Conservation (phyloP, 805 yeast species). For the Candida schatavii region DNA sequence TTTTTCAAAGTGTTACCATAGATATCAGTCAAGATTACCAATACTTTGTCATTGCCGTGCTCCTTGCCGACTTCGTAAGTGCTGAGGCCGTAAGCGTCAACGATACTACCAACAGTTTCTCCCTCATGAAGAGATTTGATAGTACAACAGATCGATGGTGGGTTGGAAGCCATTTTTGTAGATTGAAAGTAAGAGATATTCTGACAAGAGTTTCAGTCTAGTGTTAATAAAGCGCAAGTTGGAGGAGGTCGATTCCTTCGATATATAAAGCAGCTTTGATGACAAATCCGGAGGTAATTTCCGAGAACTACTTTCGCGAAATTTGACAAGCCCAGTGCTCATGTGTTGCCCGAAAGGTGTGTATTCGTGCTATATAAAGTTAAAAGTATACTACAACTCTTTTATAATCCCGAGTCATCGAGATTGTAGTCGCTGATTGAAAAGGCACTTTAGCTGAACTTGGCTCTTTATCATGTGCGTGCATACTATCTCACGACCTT, state of each 20-base stretch:
- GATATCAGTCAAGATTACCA: constrained; percentile 69
- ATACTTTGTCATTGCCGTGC: constrained; percentile 38
- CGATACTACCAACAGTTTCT: constrained; percentile 41
- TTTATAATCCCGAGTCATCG: no score
- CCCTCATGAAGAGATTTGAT: constrained; percentile 48
- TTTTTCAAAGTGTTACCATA: constrained; percentile 62
- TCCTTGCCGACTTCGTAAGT: constrained; percentile 30
- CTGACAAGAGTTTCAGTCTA: background rate
- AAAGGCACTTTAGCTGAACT: no score
- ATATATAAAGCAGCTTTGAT: background rate
- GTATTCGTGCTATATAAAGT: no score
- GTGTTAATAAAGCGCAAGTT: background rate
- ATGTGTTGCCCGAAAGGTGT: no score
- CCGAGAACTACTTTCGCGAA: background rate
- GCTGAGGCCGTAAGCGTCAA: constrained; percentile 40
- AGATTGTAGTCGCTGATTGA: no score
- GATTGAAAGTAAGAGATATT: background rate
- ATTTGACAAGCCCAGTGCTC: background rate
- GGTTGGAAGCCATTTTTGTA: constrained; percentile 44
- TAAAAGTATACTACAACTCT: no score
- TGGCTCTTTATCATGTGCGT: no score
- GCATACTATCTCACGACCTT: no score
- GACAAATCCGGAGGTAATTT: background rate
- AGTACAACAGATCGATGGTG: constrained; percentile 51
- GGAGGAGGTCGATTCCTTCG: background rate